Conservation (phyloP, 176 grass and related monocot genomes). For the Cocos nucifera region DNA sequence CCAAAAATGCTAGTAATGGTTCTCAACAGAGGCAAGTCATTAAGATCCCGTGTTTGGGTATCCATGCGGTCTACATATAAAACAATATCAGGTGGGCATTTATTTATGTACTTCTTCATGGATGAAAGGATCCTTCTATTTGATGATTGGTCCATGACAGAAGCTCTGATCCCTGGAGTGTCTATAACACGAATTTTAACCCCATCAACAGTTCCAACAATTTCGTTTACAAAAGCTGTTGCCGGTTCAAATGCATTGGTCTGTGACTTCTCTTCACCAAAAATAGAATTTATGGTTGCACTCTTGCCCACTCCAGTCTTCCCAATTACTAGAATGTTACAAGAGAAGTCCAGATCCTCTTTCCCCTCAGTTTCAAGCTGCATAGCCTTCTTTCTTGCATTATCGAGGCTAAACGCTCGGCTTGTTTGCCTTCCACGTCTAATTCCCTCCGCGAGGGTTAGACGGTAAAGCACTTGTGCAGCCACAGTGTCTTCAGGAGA, state of each 20-base stretch:
- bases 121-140: slow-evolving; percentile 65
- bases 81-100: slow-evolving; percentile 84
- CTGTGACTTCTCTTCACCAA: slow-evolving; percentile 21
- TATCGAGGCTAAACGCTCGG: slow-evolving; percentile 8
- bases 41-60: slow-evolving; percentile 53
- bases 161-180: slow-evolving; percentile 68
- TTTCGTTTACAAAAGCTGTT: slow-evolving; percentile 33
- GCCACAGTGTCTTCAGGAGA: slow-evolving; percentile 37
- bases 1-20: slow-evolving; percentile 68
- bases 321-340: slow-evolving; percentile 36
- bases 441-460: slow-evolving; percentile 36
- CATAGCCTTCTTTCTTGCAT: slow-evolving; percentile 28
- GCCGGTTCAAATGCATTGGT: slow-evolving; percentile 34
- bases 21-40: slow-evolving; percentile 83
- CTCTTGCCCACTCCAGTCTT: slow-evolving; percentile 42
- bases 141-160: slow-evolving; percentile 67
- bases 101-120: slow-evolving; percentile 80
- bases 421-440: slow-evolving; percentile 12
- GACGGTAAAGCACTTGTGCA: slow-evolving; percentile 34
- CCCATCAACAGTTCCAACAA: slow-evolving; percentile 66
- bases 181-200: slow-evolving; percentile 81
- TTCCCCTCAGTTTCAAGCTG: slow-evolving; percentile 28
- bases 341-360: slow-evolving; percentile 33
- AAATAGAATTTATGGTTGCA: slow-evolving; percentile 47
- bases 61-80: slow-evolving; percentile 85